Evolutionary conservation across 352 stramenopile species (phyloP).

Genomic region (Globisporangium nodosum): DNA sequence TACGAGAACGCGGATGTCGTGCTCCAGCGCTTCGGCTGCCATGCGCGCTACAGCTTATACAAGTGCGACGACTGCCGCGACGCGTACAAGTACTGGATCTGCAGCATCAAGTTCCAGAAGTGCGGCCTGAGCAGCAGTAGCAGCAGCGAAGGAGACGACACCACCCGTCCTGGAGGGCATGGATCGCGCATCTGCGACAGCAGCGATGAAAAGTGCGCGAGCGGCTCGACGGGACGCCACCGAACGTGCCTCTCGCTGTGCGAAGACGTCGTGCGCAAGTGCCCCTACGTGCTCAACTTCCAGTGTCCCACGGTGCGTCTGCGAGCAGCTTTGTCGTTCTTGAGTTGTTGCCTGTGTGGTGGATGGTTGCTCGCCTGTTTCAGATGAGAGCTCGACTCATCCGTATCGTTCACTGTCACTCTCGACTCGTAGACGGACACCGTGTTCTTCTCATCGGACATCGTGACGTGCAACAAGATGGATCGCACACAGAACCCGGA

Average conservation of each 20-base stretch:
- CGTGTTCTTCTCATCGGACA: constrained; percentile 65
- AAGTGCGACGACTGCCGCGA: constrained; percentile 78
- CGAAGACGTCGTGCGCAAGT: constrained; percentile 83
- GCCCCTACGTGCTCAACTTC: constrained; percentile 82
- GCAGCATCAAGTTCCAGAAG: constrained; percentile 79
- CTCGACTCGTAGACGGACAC: constrained; percentile 43
- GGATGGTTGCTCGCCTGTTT: too few species aligned
- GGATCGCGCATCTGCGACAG: constrained; percentile 7
- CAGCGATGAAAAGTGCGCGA: constrained; percentile 22
- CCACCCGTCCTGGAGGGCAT: not conserved
- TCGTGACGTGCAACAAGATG: constrained; percentile 71
- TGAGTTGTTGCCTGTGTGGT: not conserved
- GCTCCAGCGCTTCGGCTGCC: constrained; percentile 76
- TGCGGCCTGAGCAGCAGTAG: constrained; percentile 24
- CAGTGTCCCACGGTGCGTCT: constrained; percentile 56
- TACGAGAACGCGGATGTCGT: constrained; percentile 81
- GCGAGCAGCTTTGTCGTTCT: too few species aligned
- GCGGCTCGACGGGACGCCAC: constrained; percentile 35
- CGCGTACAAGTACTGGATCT: constrained; percentile 89
- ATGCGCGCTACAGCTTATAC: constrained; percentile 77
- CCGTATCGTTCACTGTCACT: not conserved
- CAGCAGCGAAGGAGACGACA: constrained; percentile 8
- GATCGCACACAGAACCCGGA: constrained; percentile 65
- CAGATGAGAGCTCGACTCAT: not conserved
- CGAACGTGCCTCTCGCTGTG: constrained; percentile 78